These are phyloP conservation scores for Geotrichum fermentans DNA, from an alignment of 1,139 yeast genomes.

Conservation along the genomic window DNA sequence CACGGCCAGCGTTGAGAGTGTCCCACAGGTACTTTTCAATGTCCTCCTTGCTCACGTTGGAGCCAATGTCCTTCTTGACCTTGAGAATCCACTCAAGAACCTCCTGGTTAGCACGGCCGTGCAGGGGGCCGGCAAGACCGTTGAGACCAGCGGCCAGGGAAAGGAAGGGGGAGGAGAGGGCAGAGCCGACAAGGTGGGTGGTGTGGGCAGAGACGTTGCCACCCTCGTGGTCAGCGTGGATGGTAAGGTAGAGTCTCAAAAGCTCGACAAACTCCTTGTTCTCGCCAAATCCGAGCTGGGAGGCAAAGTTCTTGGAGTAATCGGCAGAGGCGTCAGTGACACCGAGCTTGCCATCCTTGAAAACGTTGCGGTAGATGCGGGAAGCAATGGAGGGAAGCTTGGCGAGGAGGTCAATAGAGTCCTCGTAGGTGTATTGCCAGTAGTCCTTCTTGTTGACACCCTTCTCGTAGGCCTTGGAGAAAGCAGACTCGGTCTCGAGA, in stretches of 20 bases:
- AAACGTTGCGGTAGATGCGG: conserved; percentile 61
- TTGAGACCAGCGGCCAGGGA: conserved; percentile 93
- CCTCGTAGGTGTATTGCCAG: conserved; percentile 67
- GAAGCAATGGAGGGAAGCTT: conserved; percentile 64
- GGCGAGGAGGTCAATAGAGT: conserved; percentile 58
- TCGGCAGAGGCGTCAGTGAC: conserved; percentile 69
- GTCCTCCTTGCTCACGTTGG: conserved; percentile 65
- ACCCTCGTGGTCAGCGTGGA: conserved; percentile 98
- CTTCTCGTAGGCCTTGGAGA: conserved; percentile 58
- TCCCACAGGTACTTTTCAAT: conserved; percentile 94
- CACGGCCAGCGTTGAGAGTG: conserved; percentile 87
- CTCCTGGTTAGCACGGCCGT: conserved; percentile 98
- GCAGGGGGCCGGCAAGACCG: conserved; percentile 98
- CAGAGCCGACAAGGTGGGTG: conserved; percentile 95
- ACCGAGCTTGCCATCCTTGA: conserved; percentile 74
- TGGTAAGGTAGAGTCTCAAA: conserved; percentile 90
- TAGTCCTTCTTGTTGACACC: conserved; percentile 64
- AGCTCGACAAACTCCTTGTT: conserved; percentile 80
- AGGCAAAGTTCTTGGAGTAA: conserved; percentile 90
- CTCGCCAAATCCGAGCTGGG: conserved; percentile 76
- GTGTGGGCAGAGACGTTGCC: conserved; percentile 98
- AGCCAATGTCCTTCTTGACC: conserved; percentile 75
- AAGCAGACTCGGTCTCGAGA: conserved; percentile 59
- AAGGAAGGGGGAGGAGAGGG: conserved; percentile 88
- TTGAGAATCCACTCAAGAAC: conserved; percentile 92